A percentile compares a stretch with the other conserved stretches of the same genome.
Conservation (phyloP, 306 rosid genomes). For the Cucumis hystrix region DNA sequence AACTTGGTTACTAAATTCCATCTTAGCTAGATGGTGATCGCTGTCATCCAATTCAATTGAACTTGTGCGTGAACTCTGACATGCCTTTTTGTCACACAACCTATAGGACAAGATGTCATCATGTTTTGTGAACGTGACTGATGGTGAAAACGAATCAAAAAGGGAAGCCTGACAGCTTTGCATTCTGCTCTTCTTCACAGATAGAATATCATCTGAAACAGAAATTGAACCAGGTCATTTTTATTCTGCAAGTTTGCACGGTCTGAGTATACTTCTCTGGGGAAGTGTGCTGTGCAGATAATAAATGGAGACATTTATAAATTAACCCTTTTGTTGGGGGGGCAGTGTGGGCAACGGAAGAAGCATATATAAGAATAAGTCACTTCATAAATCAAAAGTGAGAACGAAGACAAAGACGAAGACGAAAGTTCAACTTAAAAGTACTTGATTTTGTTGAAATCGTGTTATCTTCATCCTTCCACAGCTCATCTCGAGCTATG, state of each 20-base stretch:
- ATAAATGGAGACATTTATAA: neutral
- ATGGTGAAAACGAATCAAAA: slow-evolving; percentile 26
- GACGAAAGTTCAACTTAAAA: neutral
- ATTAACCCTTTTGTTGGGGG: neutral
- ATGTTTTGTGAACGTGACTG: slow-evolving; percentile 34
- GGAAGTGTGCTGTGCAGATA: neutral
- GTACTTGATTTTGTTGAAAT: slow-evolving; percentile 32
- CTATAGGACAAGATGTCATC: slow-evolving; percentile 15
- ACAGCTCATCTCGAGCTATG: slow-evolving; percentile 11
- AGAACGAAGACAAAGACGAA: neutral
- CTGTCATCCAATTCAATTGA: slow-evolving; percentile 21
- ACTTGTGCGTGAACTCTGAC: slow-evolving; percentile 13
- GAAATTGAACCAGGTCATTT: neutral
- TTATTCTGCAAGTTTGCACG: neutral
- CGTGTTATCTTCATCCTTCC: slow-evolving; percentile 23
- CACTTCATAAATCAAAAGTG: slow-evolving; percentile 8
- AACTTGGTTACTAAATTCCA: slow-evolving; percentile 20
- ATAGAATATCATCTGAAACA: neutral
- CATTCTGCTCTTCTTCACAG: slow-evolving; percentile 13
- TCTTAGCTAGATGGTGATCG: slow-evolving; percentile 20
- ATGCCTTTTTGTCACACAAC: slow-evolving; percentile 20
- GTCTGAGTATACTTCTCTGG: neutral
- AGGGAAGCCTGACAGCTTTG: slow-evolving; percentile 22
- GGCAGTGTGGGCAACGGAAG: neutral
- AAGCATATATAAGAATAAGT: slow-evolving; percentile 3